Evolutionary conservation across 768 basidiomycete genomes (phyloP), one percentile per base, ranked within the genome.

Genomic region (Phylloporus scabripes): DNA sequence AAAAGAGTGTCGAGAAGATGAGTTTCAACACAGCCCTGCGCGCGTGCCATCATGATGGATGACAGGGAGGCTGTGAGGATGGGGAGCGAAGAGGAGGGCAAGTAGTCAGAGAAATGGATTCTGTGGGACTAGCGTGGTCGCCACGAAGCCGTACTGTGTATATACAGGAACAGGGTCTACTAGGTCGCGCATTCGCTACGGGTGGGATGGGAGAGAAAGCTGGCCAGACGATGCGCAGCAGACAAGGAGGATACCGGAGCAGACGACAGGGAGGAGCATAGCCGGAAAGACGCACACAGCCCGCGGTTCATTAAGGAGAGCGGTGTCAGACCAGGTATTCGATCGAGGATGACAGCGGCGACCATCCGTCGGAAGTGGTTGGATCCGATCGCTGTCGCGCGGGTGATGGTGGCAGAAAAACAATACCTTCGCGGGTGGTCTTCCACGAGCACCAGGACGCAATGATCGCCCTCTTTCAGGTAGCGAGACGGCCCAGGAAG

Each of bases 281-380:
- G 43, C 23, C 23, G 23, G 39, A 9, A 40, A 24, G 12, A 40
- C 39, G 23, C 21, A 40, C 38, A 39, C 39, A 40, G 39, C 39
- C 39, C 23, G 14, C 15, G 0, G 6, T 40, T 40, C 23, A 24
- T 40, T 24, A 21, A 43, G 29, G 29, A 31, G 18, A 31, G 28
- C 11, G 7, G 34, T 7, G 7, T 9, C 37, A 10, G 20, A 20
- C 37, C 28, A 15, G 24, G 24, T 41, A 29, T 14, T 32, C 29
- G 42, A 43, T 31, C 41, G 41, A 42, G 41, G 41, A 42, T 28
- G 41, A 28, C 41, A 42, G 41, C 41, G 41, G 41, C n/a, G 42
- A 32, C 31, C 7, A 28, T 29, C 28, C 42, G 42, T 42, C 42
- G 42, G 42, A 31, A 2, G 26, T 23, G 8, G n/a, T n/a, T 42